Evolutionary conservation across 495 filamentous ascomycete species (phyloP).

Genomic region (Penicillium riverlandense): DNA sequence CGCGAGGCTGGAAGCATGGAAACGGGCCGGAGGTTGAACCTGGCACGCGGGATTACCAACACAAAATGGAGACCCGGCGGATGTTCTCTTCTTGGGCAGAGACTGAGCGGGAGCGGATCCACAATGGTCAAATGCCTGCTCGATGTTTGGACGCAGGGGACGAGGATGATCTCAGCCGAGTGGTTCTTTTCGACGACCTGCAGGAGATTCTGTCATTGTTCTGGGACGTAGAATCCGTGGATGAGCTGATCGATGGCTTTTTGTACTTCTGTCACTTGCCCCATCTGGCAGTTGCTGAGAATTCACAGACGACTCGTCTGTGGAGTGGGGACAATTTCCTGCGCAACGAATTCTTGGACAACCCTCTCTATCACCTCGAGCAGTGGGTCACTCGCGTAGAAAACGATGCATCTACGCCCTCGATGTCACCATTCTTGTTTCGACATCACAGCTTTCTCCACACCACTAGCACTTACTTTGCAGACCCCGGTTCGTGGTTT

Average conservation of each 20-base stretch:
- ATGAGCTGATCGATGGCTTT: constrained; percentile 56
- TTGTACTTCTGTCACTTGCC: constrained; percentile 65
- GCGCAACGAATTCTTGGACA: constrained; percentile 34
- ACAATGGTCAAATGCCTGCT: constrained; percentile 51
- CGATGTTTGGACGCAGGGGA: constrained; percentile 56
- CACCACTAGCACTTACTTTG: constrained; percentile 32
- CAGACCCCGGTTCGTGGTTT: constrained; percentile 33
- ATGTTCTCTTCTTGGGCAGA: constrained; percentile 51
- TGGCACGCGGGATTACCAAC: background rate
- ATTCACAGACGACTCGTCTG: constrained; percentile 12
- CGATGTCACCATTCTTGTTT: constrained; percentile 13
- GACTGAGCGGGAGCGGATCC: constrained; percentile 46
- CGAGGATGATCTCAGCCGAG: constrained; percentile 70
- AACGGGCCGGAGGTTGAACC: background rate
- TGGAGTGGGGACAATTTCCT: constrained; percentile 42
- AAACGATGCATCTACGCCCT: constrained; percentile 6
- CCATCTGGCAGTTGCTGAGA: constrained; percentile 19
- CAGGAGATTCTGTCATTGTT: constrained; percentile 52
- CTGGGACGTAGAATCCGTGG: constrained; percentile 20
- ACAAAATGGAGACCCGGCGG: constrained; percentile 13
- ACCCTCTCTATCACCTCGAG: constrained; percentile 13
- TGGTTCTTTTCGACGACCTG: constrained; percentile 75
- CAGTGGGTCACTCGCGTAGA: constrained; percentile 14
- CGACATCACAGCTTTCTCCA: constrained; percentile 28
- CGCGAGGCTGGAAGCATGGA: constrained; percentile 58